These are phyloP conservation scores for Geotrichum phurueaensis DNA, from an alignment of 1,139 yeast genomes.

Conservation along the genomic window DNA sequence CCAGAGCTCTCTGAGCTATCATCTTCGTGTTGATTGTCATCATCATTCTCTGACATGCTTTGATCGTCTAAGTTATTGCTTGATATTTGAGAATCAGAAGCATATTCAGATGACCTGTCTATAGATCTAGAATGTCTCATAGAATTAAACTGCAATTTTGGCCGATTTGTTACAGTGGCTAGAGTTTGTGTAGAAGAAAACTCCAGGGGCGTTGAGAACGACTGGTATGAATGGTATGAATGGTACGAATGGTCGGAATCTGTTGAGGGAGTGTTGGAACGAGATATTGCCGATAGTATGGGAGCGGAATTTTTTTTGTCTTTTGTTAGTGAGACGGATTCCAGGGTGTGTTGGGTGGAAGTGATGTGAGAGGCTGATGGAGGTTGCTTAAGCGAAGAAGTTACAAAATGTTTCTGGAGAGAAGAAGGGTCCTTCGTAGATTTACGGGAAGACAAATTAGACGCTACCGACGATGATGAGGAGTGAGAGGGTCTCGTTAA, in stretches of 20 bases:
- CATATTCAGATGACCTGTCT: not conserved
- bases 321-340: not conserved
- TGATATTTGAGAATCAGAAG: conserved; percentile 6
- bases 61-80: not conserved
- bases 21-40: not conserved
- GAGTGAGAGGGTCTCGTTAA: not conserved
- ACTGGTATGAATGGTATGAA: not conserved
- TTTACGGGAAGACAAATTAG: not conserved
- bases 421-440: not conserved
- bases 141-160: not conserved
- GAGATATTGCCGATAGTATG: not conserved
- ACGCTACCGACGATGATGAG: not conserved
- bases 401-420: conserved; percentile 2
- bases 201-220: not conserved
- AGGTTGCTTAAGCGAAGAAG: not conserved
- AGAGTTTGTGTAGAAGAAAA: not conserved
- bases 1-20: conserved; percentile 18
- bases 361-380: not conserved
- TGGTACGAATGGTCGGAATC: conserved; percentile 1
- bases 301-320: not conserved
- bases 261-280: conserved; percentile 3
- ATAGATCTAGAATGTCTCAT: not conserved
- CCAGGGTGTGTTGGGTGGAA: not conserved
- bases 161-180: not conserved
- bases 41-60: not conserved